Conservation (phyloP, 345 rosid genomes). For the Acer saccharum region DNA sequence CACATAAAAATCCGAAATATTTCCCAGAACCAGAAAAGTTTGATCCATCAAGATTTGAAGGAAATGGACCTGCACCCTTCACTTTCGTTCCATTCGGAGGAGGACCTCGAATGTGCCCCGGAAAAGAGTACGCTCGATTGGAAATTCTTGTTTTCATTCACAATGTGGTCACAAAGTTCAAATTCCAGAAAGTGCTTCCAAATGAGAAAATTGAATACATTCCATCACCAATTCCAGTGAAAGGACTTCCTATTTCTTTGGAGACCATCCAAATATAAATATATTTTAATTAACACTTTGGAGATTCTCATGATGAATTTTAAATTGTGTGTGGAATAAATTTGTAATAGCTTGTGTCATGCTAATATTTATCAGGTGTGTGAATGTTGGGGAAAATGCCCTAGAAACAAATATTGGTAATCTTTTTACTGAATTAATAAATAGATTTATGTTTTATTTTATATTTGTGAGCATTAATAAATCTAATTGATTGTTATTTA, state of each 20-base stretch:
- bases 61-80: conserved; percentile 22
- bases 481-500: too few relatives aligned
- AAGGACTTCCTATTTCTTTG: conserved; percentile 27
- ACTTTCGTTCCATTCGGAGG: conserved; percentile 35
- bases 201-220: conserved; percentile 28
- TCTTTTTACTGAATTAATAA: too few relatives aligned
- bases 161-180: conserved; percentile 25
- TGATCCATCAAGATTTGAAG: conserved; percentile 35
- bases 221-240: conserved; percentile 29
- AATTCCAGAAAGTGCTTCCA: conserved; percentile 17
- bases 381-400: too few relatives aligned
- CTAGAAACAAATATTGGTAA: too few relatives aligned
- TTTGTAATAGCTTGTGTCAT: not conserved
- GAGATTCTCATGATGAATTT: not conserved
- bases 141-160: conserved; percentile 34
- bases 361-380: too few relatives aligned
- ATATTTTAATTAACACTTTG: not conserved
- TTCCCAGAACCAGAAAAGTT: conserved; percentile 35
- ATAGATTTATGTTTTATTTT: too few relatives aligned
- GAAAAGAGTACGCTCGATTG: conserved; percentile 32
- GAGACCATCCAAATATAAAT: conserved; percentile 4
- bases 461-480: too few relatives aligned
- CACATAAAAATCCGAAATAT: conserved; percentile 28
- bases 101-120: conserved; percentile 35
- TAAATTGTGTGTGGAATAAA: not conserved